Evolutionary conservation across 2,329 filamentous ascomycete genomes (phyloP), one percentile per base, ranked within the genome.

Genomic region (Trichoderma semiorbis): DNA sequence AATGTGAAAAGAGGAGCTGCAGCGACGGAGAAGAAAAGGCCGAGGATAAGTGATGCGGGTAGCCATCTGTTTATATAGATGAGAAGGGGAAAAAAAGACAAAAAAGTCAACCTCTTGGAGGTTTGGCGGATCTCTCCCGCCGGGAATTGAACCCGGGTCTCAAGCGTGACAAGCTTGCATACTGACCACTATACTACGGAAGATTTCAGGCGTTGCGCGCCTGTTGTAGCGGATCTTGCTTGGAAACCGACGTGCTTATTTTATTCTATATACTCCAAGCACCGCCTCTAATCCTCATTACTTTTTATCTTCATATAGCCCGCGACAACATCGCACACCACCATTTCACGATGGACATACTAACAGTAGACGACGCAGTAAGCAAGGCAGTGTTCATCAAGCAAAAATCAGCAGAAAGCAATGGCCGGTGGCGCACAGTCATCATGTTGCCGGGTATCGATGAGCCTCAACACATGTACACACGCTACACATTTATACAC

Each of bases 371-470:
- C 39, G 26, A 24, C 8, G 5, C 14, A 66, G 8, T 34, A 18
- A 21, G 21, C 14, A 66, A 1, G 14, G 28, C 10, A 26, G 5
- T 7, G 2, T 28, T 34, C 16, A 50, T n/a, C 18, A 34, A 14
- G 18, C 32, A 34, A 7, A 32, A n/a, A 47, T 36, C 6, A 12
- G 1, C 16, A 1, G 12, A 64, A n/a, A 30, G 16, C 11, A 21
- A 34, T 7, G 18, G 36, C 7, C 24, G n/a, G 7, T 21, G 63
- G 57, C 57, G 66, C 67, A 71, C 50, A 60, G 32, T 34, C 36
- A 71, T 43, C 69, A 61, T 72, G 63, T 69, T 79, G 77, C 78
- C 77, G 78, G 78, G 78, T 80, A 80, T 80, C 77, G 78, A 78
- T 77, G 75, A 77, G 76, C 69, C 47, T 69, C 70, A 71, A 68